Evolutionary conservation across 495 filamentous ascomycete species (phyloP).

Genomic region (Aspergillus indologenus): DNA sequence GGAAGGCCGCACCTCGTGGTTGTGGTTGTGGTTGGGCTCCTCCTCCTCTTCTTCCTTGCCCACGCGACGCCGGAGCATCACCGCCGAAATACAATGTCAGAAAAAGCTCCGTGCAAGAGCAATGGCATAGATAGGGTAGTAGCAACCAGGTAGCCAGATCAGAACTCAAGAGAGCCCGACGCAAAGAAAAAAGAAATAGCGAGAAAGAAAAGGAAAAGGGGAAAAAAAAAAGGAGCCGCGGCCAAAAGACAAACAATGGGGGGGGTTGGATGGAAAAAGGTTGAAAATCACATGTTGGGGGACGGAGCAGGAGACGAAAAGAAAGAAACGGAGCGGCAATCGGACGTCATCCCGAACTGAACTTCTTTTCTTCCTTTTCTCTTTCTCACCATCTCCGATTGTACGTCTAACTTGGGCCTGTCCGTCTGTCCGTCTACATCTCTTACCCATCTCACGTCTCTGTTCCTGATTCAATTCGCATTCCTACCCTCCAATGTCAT

Average conservation of each 20-base stretch:
- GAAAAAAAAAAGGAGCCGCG: background rate
- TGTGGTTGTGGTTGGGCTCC: no score
- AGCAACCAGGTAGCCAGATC: background rate
- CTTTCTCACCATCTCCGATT: no score
- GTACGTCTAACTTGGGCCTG: no score
- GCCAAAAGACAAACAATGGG: no score
- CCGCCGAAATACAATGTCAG: slow-evolving; percentile 13
- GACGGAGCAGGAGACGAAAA: slow-evolving; percentile 7
- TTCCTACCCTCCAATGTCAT: no score
- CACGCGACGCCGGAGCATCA: slow-evolving; percentile 44
- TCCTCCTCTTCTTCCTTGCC: slow-evolving; percentile 35
- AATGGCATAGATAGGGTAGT: slow-evolving; percentile 5
- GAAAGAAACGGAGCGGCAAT: background rate
- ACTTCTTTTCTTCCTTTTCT: slow-evolving; percentile 12
- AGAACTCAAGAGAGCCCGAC: no score
- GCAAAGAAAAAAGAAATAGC: background rate
- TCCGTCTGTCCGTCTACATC: no score
- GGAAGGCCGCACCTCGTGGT: slow-evolving; percentile 12
- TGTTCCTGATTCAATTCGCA: no score
- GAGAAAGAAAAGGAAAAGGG: background rate
- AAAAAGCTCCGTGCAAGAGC: background rate
- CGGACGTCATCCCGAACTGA: slow-evolving; percentile 18
- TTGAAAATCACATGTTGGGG: slow-evolving; percentile 32
- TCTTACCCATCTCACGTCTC: no score
- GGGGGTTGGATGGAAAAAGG: background rate